Evolutionary conservation across 495 filamentous ascomycete species (phyloP).

Genomic region (Hypomontagnella monticulosa): DNA sequence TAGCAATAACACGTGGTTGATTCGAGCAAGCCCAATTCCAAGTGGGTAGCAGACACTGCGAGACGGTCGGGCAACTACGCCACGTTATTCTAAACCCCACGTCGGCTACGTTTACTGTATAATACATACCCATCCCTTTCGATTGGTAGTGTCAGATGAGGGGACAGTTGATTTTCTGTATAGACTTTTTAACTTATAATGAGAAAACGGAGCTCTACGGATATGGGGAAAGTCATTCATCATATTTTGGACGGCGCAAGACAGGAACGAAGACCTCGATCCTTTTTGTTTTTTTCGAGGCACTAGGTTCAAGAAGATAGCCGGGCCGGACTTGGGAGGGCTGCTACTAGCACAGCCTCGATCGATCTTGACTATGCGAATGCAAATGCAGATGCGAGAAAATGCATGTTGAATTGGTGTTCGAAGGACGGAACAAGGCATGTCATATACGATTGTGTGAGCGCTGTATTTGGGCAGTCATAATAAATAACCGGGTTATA

Average conservation of each 20-base stretch:
- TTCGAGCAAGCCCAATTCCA: constrained; percentile 17
- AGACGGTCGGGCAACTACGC: constrained; percentile 22
- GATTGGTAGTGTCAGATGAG: constrained; percentile 25
- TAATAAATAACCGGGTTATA: constrained; percentile 27
- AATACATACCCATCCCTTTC: constrained; percentile 40
- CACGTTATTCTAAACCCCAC: constrained; percentile 1
- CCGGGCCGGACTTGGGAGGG: not conserved
- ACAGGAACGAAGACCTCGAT: constrained; percentile 35
- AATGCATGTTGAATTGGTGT: constrained; percentile 30
- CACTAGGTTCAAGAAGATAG: constrained; percentile 11
- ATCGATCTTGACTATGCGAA: constrained; percentile 15
- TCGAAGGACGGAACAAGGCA: constrained; percentile 6
- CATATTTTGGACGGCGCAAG: constrained; percentile 40
- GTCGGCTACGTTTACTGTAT: constrained; percentile 38
- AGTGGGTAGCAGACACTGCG: constrained; percentile 23
- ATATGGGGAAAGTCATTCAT: constrained; percentile 44
- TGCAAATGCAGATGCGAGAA: too few relatives aligned
- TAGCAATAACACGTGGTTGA: constrained; percentile 12
- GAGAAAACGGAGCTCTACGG: constrained; percentile 46
- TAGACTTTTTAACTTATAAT: constrained; percentile 48
- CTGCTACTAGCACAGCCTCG: not conserved
- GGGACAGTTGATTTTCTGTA: constrained; percentile 39
- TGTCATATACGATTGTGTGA: constrained; percentile 25
- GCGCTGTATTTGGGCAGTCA: constrained; percentile 31
- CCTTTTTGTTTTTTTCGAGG: constrained; percentile 10